Conservation (phyloP, 495 filamentous ascomycete genomes). For the Neurospora terricola region DNA sequence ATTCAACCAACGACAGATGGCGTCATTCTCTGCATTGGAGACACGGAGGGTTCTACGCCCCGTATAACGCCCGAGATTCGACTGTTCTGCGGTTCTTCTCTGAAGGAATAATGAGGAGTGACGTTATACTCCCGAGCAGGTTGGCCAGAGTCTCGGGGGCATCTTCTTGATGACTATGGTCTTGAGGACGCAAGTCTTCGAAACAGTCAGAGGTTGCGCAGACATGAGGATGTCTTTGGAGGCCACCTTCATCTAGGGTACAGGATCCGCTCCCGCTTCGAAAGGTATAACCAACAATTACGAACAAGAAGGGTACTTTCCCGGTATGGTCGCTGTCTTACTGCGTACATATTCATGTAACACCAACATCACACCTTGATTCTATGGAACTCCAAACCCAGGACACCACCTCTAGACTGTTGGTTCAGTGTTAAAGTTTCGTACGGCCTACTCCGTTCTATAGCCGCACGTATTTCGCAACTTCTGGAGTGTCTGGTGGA, state of each 20-base stretch:
- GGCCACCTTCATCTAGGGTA: background rate
- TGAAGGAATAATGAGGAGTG: background rate
- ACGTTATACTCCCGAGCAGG: background rate
- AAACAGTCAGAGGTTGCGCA: too few relatives aligned
- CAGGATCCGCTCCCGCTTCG: background rate
- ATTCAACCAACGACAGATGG: background rate
- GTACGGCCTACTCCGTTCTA: background rate
- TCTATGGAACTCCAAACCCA: background rate
- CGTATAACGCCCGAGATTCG: background rate
- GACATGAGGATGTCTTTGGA: background rate
- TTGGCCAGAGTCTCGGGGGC: background rate
- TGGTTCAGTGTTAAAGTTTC: background rate
- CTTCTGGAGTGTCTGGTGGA: background rate
- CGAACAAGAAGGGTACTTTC: background rate
- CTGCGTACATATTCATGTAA: background rate
- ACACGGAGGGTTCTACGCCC: background rate
- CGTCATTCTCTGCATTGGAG: background rate
- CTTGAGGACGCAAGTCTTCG: background rate
- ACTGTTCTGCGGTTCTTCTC: background rate
- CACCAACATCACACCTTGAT: background rate
- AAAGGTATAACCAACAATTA: background rate
- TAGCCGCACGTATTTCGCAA: background rate
- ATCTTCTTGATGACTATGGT: background rate
- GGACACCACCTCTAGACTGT: background rate
- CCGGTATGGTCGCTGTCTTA: background rate